Conservation (phyloP, 106 monocot genomes). For the Dendrobium catenatum region DNA sequence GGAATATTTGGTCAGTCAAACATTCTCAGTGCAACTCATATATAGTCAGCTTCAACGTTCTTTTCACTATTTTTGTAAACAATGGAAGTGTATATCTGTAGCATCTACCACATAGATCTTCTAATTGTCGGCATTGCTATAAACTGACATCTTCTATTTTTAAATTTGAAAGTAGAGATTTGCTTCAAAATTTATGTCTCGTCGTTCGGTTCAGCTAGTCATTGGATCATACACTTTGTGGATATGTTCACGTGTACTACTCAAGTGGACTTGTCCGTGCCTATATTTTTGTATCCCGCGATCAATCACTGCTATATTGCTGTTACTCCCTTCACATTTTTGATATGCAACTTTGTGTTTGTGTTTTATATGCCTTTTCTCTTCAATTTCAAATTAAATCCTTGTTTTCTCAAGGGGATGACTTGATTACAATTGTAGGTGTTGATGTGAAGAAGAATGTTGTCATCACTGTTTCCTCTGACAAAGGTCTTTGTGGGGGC, state of each 20-base stretch:
- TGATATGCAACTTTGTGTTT: neutral
- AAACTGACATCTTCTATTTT: neutral
- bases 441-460: slow-evolving; percentile 97
- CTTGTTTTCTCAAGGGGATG: neutral
- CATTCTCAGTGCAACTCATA: too few species aligned
- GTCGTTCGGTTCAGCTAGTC: too few species aligned
- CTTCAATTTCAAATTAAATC: neutral
- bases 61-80: neutral
- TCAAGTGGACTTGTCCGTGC: too few species aligned
- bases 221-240: too few species aligned
- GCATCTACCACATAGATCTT: neutral
- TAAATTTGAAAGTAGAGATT: neutral
- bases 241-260: neutral
- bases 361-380: neutral
- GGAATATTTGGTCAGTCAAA: neutral
- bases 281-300: neutral
- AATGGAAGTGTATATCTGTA: neutral
- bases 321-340: neutral
- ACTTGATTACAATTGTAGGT: slow-evolving; percentile 27
- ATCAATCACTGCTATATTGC: neutral
- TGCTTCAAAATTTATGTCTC: neutral
- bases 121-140: neutral
- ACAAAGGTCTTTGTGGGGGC: slow-evolving; percentile 99
- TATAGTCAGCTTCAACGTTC: too few species aligned
- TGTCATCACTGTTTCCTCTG: slow-evolving; percentile 71